Percentiles rank a stretch among this genome's conserved stretches.
These are phyloP conservation scores for Aureobasidium sp. DNA, from an alignment of 2,329 filamentous ascomycete species.

Conservation along the genomic window DNA sequence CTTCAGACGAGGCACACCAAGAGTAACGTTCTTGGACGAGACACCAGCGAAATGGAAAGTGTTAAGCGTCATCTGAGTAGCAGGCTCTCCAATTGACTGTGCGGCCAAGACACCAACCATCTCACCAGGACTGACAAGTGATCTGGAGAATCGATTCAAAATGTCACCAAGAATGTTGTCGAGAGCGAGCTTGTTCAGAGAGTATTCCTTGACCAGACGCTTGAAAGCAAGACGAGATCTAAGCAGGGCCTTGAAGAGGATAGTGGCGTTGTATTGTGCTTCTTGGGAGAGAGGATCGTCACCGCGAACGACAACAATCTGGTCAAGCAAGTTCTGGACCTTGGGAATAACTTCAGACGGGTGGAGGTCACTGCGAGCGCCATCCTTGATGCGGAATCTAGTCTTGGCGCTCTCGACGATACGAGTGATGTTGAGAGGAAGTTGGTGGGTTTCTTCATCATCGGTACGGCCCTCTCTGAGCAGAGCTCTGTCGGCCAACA, in stretches of 20 bases:
- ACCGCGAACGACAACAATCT: conserved; percentile 80
- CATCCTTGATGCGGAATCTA: conserved; percentile 82
- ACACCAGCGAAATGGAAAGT: conserved; percentile 99
- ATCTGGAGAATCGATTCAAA: conserved; percentile 77
- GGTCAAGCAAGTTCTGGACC: conserved; percentile 66
- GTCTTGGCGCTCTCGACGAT: conserved; percentile 87
- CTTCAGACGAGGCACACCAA: conserved; percentile 97
- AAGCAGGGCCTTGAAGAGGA: conserved; percentile 86
- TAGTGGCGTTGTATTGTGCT: conserved; percentile 79
- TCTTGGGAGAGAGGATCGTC: conserved; percentile 74
- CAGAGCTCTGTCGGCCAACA: conserved; percentile 65
- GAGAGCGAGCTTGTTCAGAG: conserved; percentile 83
- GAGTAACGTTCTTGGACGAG: conserved; percentile 97
- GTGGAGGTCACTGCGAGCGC: conserved; percentile 78
- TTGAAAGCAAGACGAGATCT: conserved; percentile 90
- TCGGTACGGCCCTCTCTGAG: conserved; percentile 65
- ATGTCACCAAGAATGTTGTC: conserved; percentile 87
- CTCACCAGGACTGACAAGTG: conserved; percentile 85
- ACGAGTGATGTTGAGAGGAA: conserved; percentile 84
- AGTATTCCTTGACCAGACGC: conserved; percentile 77
- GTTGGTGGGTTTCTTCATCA: conserved; percentile 77
- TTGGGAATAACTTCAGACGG: conserved; percentile 80
- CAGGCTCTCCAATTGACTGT: conserved; percentile 96
- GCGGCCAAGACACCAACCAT: conserved; percentile 98
- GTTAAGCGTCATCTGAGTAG: conserved; percentile 98